phyloP scores from a whole-genome alignment of 768 basidiomycete genomes.

The Rhodotorula toruloides region DNA sequence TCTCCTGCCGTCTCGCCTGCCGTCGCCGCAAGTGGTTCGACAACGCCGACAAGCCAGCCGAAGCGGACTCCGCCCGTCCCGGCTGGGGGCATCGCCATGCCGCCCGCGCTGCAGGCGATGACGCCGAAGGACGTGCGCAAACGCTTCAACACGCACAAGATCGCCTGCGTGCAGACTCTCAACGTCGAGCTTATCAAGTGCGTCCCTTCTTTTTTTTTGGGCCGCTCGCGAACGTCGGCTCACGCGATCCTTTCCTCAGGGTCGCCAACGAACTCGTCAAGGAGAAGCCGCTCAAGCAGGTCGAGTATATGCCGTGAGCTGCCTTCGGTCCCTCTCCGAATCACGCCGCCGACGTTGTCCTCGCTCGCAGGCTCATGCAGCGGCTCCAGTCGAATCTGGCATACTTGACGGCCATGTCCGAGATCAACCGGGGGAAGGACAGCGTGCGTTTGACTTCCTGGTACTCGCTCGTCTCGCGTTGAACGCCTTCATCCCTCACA shows the following conservation, averaged over 20 bases:
- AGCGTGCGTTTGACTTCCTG: background rate
- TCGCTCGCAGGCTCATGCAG: constrained; percentile 13
- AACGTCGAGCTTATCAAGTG: constrained; percentile 33
- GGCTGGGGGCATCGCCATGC: background rate
- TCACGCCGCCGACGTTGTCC: no score
- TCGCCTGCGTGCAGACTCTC: constrained; percentile 20
- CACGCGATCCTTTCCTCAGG: constrained; percentile 6
- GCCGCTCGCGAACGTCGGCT: background rate
- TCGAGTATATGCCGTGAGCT: constrained; percentile 17
- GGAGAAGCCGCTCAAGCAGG: constrained; percentile 5
- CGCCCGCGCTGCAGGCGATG: constrained; percentile 14
- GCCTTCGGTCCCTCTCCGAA: background rate
- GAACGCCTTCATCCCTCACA: no score
- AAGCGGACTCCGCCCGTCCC: constrained; percentile 1
- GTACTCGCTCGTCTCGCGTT: background rate
- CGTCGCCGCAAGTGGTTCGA: no score
- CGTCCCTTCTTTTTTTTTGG: background rate
- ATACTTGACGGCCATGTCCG: constrained; percentile 26
- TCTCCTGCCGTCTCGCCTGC: background rate
- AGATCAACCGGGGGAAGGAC: background rate
- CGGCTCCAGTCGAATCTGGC: constrained; percentile 29
- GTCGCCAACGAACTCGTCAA: constrained; percentile 16
- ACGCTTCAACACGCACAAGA: constrained; percentile 25
- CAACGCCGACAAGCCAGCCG: background rate
- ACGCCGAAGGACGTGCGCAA: constrained; percentile 27